These are phyloP conservation scores for Danielozyma ontarioensis DNA, from an alignment of 805 yeast species.

Conservation along the genomic window DNA sequence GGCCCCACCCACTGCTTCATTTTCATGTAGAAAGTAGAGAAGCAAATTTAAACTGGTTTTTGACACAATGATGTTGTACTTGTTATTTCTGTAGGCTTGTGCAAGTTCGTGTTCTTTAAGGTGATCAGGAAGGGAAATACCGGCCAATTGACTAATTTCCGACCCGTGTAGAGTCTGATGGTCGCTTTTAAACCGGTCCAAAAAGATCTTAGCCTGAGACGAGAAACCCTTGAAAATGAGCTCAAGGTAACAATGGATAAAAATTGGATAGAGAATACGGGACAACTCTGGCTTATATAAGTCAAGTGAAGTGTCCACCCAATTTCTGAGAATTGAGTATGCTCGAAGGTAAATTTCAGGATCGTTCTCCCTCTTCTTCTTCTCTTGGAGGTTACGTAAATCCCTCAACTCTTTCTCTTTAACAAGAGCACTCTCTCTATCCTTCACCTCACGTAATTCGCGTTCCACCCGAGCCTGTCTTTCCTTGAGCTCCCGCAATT, in stretches of 20 bases:
- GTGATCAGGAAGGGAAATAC: conserved; percentile 76
- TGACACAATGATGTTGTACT: conserved; percentile 71
- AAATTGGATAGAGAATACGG: conserved; percentile 84
- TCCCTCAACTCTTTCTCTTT: conserved; percentile 37
- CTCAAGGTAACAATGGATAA: conserved; percentile 81
- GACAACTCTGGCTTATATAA: conserved; percentile 84
- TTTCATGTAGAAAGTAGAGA: conserved; percentile 82
- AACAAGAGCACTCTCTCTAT: conserved; percentile 29
- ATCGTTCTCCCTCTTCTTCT: conserved; percentile 43
- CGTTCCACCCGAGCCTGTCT: conserved; percentile 28
- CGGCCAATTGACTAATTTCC: conserved; percentile 67
- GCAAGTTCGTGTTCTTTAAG: conserved; percentile 80
- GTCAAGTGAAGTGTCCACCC: conserved; percentile 91
- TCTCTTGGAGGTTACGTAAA: conserved; percentile 38
- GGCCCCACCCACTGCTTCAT: conserved; percentile 89
- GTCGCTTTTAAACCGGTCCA: conserved; percentile 67
- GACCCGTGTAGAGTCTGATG: conserved; percentile 71
- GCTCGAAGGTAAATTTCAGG: conserved; percentile 77
- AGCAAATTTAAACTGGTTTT: conserved; percentile 81
- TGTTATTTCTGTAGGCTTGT: conserved; percentile 63
- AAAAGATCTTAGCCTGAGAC: conserved; percentile 65
- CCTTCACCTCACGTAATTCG: conserved; percentile 35
- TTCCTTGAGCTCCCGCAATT: conserved; percentile 31
- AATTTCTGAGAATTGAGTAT: conserved; percentile 70
- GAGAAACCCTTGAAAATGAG: conserved; percentile 61